Percentiles rank a stretch among this genome's conserved stretches.
Evolutionary conservation across 805 yeast genomes (phyloP).

Genomic region (Metschnikowia koreensis): DNA sequence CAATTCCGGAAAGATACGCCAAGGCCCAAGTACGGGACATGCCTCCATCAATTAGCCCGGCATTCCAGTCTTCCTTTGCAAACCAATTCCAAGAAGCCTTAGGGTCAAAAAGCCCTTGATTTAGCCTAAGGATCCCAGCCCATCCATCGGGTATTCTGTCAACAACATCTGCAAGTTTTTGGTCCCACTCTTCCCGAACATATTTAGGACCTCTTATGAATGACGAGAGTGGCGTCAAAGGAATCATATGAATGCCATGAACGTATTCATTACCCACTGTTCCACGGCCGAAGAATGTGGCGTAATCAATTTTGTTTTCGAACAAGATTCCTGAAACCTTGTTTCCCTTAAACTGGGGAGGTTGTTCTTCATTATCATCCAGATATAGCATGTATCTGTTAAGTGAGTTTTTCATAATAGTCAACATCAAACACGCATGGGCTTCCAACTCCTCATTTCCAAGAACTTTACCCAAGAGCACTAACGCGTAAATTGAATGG

Average conservation of each 20-base stretch:
- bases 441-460: conserved; percentile 51
- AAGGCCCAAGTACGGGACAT: conserved; percentile 86
- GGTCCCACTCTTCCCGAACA: conserved; percentile 64
- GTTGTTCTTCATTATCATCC: conserved; percentile 55
- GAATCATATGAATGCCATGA: conserved; percentile 78
- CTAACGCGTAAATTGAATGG: conserved; percentile 66
- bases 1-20: conserved; percentile 63
- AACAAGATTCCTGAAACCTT: conserved; percentile 72
- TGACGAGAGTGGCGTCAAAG: conserved; percentile 66
- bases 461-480: conserved; percentile 59
- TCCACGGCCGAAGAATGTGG: conserved; percentile 75
- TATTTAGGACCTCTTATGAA: conserved; percentile 54
- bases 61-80: conserved; percentile 49
- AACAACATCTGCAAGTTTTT: conserved; percentile 44
- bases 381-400: conserved; percentile 54
- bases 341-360: conserved; percentile 53
- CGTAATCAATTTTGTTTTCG: conserved; percentile 70
- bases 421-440: conserved; percentile 59
- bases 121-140: conserved; percentile 70
- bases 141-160: conserved; percentile 60
- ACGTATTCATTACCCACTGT: conserved; percentile 57
- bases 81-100: conserved; percentile 44
- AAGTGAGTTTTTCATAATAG: conserved; percentile 54
- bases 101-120: conserved; percentile 75
- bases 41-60: conserved; percentile 70